Evolutionary conservation across 2,329 filamentous ascomycete genomes (phyloP), one percentile per base, ranked within the genome.

Genomic region (Aspergillus fumigatiaffinis): DNA sequence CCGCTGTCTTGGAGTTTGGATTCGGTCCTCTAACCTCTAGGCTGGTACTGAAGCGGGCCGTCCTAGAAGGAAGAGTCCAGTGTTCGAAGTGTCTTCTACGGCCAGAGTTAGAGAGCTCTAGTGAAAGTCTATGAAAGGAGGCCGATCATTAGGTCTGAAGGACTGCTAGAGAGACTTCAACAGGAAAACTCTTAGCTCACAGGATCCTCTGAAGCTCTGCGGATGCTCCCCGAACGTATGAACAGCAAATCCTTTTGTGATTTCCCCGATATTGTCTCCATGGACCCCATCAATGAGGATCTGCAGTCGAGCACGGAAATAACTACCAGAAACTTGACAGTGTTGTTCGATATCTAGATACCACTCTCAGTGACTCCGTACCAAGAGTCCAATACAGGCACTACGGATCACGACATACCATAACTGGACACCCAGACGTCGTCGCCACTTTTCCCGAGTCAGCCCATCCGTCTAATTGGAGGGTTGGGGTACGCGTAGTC

Each of bases 381-480:
- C 32, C 32, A 35, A 17, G 32, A 35, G 5, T 17, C 12, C 14
- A 38, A 38, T 14, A 38, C 14, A 38, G 32, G 32, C 32, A 38
- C 14, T 38, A 17, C 5, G 14, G 14, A 17, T 17, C 32, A 38
- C 32, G 14, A 38, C 32, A 38, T 38, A 38, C 32, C 32, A 38
- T 17, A 38, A 17, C 14, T 38, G 32, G 32, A 17, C 42, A 46
- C 8, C n/a, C 10, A 23, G 42, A 12, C 42, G 3, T 21, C 10
- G 23, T 47, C 29, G 32, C 55, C 55, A 53, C 55, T 28, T 26
- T n/a, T 9, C 20, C 23, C 48, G 44, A 44, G 26, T 28, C 28
- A 51, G n/a, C 4, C 29, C n/a, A 51, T 29, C 23, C 14, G 1
- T 17, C 5, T 62, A 52, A 63, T 65, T 64, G 62, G 61, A 42